These are phyloP conservation scores for Mucor racemosus DNA, from an alignment of 371 early-diverging fungal genomes.

Conservation along the genomic window DNA sequence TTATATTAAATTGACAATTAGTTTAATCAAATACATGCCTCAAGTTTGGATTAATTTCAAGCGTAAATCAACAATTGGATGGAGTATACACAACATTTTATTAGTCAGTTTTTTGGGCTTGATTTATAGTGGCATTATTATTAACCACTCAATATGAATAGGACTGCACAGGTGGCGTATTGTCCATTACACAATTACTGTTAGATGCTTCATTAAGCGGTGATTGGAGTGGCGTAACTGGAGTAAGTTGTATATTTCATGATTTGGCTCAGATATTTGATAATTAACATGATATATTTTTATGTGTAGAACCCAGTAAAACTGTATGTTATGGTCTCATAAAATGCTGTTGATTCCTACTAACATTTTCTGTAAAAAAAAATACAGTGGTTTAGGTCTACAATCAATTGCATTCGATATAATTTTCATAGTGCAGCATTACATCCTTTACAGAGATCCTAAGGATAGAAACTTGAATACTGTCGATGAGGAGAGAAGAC, in stretches of 20 bases:
- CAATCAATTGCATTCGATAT: conserved; percentile 82
- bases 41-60: conserved; percentile 82
- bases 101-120: conserved; percentile 44
- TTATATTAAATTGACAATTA: conserved; percentile 78
- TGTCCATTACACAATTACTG: conserved; percentile 81
- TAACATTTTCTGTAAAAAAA: background rate
- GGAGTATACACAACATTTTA: conserved; percentile 91
- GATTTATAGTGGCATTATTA: background rate
- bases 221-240: conserved; percentile 75
- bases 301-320: conserved; percentile 53
- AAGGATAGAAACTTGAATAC: conserved; percentile 36
- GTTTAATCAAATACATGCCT: conserved; percentile 88
- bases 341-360: background rate
- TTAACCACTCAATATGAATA: conserved; percentile 6
- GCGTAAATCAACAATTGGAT: conserved; percentile 87
- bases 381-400: conserved; percentile 73
- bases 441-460: conserved; percentile 64
- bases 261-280: background rate
- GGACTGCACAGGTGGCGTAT: conserved; percentile 88
- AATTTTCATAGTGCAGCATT: conserved; percentile 88
- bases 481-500: conserved; percentile 48
- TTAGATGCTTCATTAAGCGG: conserved; percentile 73
- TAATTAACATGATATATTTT: background rate
- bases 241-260: conserved; percentile 39
- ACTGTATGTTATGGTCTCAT: conserved; percentile 41